phyloP scores from a whole-genome alignment of 257 asterid species.

The Solanum sejunctum region DNA sequence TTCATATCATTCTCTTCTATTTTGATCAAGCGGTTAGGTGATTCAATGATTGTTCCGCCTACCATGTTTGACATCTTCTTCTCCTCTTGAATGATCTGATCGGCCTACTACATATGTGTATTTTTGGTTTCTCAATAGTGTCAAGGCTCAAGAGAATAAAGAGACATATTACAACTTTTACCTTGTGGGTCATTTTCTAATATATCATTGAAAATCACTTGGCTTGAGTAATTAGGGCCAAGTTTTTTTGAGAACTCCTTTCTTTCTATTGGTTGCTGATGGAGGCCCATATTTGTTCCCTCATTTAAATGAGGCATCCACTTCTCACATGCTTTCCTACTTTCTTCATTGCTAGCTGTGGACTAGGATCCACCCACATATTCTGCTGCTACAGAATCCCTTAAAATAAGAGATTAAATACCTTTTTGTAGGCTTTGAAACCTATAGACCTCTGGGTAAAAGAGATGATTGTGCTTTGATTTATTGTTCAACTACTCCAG shows the following conservation, averaged over 20 bases:
- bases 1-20: too few species aligned
- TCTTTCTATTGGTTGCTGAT: neutral
- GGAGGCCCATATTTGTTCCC: neutral
- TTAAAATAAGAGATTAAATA: neutral
- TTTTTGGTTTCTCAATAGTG: neutral
- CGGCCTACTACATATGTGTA: too few species aligned
- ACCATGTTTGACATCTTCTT: too few species aligned
- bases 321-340: neutral
- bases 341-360: neutral
- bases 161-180: neutral
- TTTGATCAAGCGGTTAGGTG: too few species aligned
- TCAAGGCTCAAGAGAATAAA: neutral
- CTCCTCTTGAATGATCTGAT: too few species aligned
- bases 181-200: neutral
- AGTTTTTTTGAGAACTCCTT: neutral
- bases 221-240: neutral
- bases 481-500: neutral
- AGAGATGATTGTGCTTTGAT: neutral
- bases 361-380: neutral
- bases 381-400: neutral
- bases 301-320: neutral
- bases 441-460: neutral
- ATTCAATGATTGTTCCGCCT: too few species aligned
- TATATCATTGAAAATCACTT: neutral
- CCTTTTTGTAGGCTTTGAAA: neutral